Percentiles rank a stretch among this genome's conserved stretches.
These are phyloP conservation scores for Fusarium duplospermum DNA, from an alignment of 2,329 filamentous ascomycete species.

Conservation along the genomic window DNA sequence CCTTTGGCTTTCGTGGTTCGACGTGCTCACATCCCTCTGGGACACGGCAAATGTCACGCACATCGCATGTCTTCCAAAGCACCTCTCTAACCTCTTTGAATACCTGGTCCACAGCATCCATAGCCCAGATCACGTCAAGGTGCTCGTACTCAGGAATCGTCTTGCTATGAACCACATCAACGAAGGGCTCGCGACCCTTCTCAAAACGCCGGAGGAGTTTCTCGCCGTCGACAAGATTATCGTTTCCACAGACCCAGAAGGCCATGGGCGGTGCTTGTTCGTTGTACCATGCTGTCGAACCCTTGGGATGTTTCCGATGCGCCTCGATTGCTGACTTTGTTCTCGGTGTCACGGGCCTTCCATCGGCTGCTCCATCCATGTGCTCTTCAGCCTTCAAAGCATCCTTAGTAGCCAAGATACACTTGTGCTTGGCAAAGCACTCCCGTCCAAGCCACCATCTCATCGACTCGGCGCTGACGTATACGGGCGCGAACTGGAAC, in stretches of 20 bases:
- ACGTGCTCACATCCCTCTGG: constrained; percentile 73
- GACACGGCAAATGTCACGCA: constrained; percentile 66
- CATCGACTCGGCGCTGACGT: constrained; percentile 91
- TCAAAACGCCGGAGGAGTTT: constrained; percentile 80
- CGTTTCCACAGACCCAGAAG: constrained; percentile 86
- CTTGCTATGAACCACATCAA: constrained; percentile 83
- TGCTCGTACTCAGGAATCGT: constrained; percentile 92
- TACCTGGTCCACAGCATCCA: constrained; percentile 86
- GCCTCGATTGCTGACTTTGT: constrained; percentile 46
- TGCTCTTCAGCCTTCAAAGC: constrained; percentile 71
- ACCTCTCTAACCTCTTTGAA: constrained; percentile 84
- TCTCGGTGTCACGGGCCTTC: constrained; percentile 28
- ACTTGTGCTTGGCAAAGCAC: constrained; percentile 83
- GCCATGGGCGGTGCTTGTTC: constrained; percentile 83
- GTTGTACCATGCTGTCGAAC: constrained; percentile 83
- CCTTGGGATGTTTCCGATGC: constrained; percentile 55
- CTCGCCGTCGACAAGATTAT: constrained; percentile 85
- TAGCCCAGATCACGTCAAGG: constrained; percentile 94
- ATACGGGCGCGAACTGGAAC: constrained; percentile 93
- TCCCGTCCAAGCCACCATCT: constrained; percentile 94
- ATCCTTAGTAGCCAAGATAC: constrained; percentile 84
- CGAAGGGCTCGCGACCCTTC: constrained; percentile 82
- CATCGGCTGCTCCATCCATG: constrained; percentile 61
- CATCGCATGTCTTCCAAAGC: constrained; percentile 81
- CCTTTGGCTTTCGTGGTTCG: constrained; percentile 49